A percentile compares a stretch with the other conserved stretches of the same genome.
These are phyloP conservation scores for Lophiostoma macrostomum DNA, from an alignment of 495 filamentous ascomycete species.

Conservation along the genomic window DNA sequence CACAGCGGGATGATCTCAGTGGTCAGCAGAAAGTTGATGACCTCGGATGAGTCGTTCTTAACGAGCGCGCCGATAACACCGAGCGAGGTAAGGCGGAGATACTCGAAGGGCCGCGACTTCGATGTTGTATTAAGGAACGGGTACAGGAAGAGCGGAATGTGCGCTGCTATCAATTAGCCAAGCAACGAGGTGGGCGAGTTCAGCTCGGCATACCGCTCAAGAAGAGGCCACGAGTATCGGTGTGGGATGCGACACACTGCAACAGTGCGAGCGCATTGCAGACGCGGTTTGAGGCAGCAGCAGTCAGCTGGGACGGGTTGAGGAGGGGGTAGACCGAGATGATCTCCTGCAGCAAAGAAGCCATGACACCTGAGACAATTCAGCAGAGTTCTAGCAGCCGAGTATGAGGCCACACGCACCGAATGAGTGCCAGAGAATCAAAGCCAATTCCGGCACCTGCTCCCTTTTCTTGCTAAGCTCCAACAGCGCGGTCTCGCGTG, in stretches of 20 bases:
- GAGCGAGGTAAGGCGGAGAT: constrained; percentile 94
- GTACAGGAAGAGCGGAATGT: constrained; percentile 97
- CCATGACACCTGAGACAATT: constrained; percentile 80
- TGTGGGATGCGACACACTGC: constrained; percentile 96
- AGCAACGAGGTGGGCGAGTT: background rate
- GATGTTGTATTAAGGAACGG: constrained; percentile 99
- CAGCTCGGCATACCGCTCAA: constrained; percentile 65
- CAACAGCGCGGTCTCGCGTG: constrained; percentile 84
- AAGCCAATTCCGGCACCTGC: constrained; percentile 91
- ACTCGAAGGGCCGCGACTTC: constrained; percentile 97
- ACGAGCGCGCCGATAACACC: constrained; percentile 96
- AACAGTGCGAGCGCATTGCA: constrained; percentile 96
- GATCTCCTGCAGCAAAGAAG: constrained; percentile 93
- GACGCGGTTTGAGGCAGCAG: constrained; percentile 92
- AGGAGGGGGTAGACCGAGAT: constrained; percentile 97
- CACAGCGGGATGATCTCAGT: constrained; percentile 99
- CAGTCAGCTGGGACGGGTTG: constrained; percentile 94
- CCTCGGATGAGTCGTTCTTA: constrained; percentile 98
- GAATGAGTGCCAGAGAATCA: constrained; percentile 98
- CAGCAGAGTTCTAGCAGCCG: background rate
- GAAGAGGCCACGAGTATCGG: constrained; percentile 90
- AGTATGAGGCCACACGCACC: constrained; percentile 56
- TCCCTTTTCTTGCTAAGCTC: constrained; percentile 99
- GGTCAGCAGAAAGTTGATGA: constrained; percentile 97
- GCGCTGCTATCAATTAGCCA: constrained; percentile 56